Conservation (phyloP, 176 grass and related monocot genomes). For the Carex parvula region DNA sequence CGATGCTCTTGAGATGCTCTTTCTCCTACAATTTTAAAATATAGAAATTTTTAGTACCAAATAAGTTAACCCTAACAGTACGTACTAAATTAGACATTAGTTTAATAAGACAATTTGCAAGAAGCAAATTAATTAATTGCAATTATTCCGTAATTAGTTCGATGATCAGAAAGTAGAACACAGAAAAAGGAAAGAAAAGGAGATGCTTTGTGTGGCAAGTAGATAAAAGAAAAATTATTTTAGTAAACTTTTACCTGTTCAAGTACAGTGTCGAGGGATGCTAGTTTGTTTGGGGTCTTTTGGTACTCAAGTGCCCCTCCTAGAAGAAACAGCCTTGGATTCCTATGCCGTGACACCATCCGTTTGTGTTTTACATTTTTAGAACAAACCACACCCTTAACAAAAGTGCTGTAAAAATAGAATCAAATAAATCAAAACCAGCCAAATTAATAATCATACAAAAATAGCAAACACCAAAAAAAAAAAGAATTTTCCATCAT, state of each 20-base stretch:
- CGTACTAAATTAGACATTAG: constrained; percentile 16
- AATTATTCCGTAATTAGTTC: not conserved
- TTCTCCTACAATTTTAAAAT: constrained; percentile 54
- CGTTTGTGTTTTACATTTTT: constrained; percentile 99
- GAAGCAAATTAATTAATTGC: not conserved
- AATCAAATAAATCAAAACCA: constrained; percentile 41
- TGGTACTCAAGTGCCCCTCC: constrained; percentile 88
- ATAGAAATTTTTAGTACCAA: constrained; percentile 24
- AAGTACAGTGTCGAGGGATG: constrained; percentile 73
- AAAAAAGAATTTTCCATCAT: not conserved
- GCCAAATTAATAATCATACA: constrained; percentile 10
- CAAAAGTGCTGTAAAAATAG: constrained; percentile 61
- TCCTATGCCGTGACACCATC: constrained; percentile 87
- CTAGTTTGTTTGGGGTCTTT: constrained; percentile 75
- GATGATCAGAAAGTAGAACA: not conserved
- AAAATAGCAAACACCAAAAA: not conserved
- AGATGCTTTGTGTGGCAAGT: not conserved
- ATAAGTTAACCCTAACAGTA: not conserved
- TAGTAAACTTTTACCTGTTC: constrained; percentile 46
- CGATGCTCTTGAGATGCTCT: constrained; percentile 67
- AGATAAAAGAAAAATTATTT: not conserved
- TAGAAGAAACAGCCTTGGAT: constrained; percentile 88
- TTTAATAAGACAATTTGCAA: not conserved
- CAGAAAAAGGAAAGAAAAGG: constrained; percentile 1
- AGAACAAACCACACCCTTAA: constrained; percentile 95